Conservation (phyloP, 208 protist genomes). For the Crithidia brevicula region DNA sequence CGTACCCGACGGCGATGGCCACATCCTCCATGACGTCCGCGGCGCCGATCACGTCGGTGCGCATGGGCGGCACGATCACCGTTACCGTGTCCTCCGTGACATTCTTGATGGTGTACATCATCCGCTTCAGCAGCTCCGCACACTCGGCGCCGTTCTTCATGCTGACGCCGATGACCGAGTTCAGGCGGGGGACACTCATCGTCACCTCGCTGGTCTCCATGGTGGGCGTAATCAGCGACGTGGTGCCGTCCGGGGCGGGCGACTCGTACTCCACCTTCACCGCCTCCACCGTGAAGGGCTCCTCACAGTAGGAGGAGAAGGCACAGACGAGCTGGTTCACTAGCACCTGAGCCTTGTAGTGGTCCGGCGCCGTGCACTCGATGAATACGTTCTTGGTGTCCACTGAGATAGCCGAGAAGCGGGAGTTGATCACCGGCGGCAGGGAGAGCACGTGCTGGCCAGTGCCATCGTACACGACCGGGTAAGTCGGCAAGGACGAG, state of each 20-base stretch:
- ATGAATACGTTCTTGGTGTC: constrained; percentile 99
- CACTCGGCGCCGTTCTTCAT: constrained; percentile 74
- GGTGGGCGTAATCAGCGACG: constrained; percentile 65
- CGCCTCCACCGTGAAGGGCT: constrained; percentile 91
- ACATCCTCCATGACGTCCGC: constrained; percentile 99
- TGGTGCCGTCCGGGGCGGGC: constrained; percentile 64
- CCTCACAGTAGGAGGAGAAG: constrained; percentile 95
- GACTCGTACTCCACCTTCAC: constrained; percentile 87
- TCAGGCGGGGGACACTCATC: constrained; percentile 76
- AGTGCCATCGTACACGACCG: constrained; percentile 77
- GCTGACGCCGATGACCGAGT: constrained; percentile 90
- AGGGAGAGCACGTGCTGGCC: constrained; percentile 94
- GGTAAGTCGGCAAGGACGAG: constrained; percentile 72
- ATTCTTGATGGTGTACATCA: constrained; percentile 87
- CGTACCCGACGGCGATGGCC: constrained; percentile 97
- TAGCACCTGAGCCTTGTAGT: constrained; percentile 95
- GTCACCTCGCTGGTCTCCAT: constrained; percentile 58
- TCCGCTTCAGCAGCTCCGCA: constrained; percentile 84
- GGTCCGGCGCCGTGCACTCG: constrained; percentile 98
- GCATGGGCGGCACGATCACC: constrained; percentile 91
- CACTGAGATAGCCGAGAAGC: constrained; percentile 97
- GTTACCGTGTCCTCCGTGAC: constrained; percentile 60
- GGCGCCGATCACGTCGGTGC: constrained; percentile 96
- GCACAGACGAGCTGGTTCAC: constrained; percentile 97
- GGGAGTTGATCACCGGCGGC: constrained; percentile 99